Conservation (phyloP, 495 filamentous ascomycete species). For the Paragyromitra xinjiangensis region DNA sequence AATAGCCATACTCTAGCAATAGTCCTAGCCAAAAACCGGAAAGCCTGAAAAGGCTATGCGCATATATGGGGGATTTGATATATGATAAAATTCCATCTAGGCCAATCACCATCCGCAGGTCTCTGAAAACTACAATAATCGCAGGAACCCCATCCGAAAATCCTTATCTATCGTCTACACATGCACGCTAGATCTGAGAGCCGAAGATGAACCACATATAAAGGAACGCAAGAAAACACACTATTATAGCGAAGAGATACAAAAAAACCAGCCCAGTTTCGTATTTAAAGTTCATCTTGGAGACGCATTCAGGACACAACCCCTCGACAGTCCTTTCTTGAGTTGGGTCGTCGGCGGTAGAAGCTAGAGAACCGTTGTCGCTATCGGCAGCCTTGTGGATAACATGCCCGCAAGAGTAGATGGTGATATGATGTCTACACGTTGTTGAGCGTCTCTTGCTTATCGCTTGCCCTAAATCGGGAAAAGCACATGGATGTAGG, state of each 20-base stretch:
- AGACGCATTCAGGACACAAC: not conserved
- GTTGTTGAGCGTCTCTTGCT: not conserved
- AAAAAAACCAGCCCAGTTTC: not conserved
- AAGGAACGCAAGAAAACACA: not conserved
- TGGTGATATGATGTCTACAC: not conserved
- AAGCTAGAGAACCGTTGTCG: not conserved
- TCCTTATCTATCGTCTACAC: not conserved
- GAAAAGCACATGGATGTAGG: not conserved
- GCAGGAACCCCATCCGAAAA: not conserved
- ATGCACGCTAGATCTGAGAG: not conserved
- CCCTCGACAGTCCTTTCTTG: not conserved
- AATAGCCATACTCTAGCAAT: not conserved
- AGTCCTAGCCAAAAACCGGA: too few species aligned
- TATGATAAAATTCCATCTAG: not conserved
- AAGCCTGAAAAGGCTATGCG: too few species aligned
- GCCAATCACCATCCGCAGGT: not conserved
- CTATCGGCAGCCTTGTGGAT: not conserved
- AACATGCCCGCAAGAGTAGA: not conserved
- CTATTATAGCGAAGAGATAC: not conserved
- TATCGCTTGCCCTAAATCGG: not conserved
- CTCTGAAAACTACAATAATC: not conserved
- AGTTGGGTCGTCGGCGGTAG: not conserved
- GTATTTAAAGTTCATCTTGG: not conserved
- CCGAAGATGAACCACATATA: not conserved
- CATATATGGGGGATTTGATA: not conserved